Base-by-base conservation (phyloP, 441 rosid species). In the Macaranga tanarius region DNA sequence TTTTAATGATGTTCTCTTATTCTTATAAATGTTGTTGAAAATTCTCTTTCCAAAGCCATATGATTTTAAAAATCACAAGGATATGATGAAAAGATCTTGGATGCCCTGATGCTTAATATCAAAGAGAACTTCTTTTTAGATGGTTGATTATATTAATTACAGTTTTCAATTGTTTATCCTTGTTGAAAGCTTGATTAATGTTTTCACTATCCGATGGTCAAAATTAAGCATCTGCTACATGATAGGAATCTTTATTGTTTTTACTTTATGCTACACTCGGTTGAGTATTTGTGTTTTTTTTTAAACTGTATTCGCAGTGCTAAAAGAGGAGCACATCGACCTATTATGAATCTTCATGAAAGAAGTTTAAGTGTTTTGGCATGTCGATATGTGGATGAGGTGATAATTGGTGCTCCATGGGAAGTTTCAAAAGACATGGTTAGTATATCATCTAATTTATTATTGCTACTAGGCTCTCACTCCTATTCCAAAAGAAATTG, bases 301-400 rank as follows among this genome's bases (percentile, higher is more conserved):
- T 23, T 9, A 19, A 66, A 52, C 70, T 81, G 78, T 47, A 45
- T 72, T 57, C 79, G 80, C 85, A 89, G 94, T 83, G 80, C 83
- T 48, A 84, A 83, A 79, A 85, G 92, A 81, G 92, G 90, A 69
- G 81, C 82, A 8, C 94, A 89, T 82, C 90, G 87, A 26, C 94
- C 94, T 67, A 89, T 87, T 73, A 89, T 89, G 91, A 89, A 83
- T 86, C 91, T 89, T 71, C 91, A 89, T 73, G 93, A 89, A 79
- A 84, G 94, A 83, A 89, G 94, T 77, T 81, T 89, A 76, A 89
- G 88, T 72, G 92, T 89, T 62, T 78, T 89, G 83, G 92, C 92
- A 45, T 89, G 94, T 66, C 88, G 87, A 20, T 84, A 89, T 75
- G 92, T 87, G 51, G 94, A 89, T 70, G 94, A 89, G 84, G 94